Conservation (phyloP, 2,329 filamentous ascomycete species). For the Septoria linicola region DNA sequence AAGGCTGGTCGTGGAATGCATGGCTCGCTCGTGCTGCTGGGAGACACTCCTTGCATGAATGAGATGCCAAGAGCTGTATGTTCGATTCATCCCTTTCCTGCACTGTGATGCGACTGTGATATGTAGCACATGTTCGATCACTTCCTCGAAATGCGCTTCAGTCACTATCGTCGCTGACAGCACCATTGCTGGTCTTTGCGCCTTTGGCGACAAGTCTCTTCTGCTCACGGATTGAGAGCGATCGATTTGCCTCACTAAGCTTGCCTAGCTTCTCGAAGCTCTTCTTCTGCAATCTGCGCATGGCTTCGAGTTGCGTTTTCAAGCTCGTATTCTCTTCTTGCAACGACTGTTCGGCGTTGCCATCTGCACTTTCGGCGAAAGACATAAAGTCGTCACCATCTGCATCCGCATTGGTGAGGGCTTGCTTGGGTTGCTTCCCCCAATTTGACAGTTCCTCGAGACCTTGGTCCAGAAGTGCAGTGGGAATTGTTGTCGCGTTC, state of each 20-base stretch:
- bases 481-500: conserved; percentile 45
- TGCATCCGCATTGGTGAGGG: conserved; percentile 11
- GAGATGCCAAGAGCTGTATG: conserved; percentile 18
- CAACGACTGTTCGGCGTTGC: conserved; percentile 14
- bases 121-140: too few relatives aligned
- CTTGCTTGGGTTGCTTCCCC: conserved; percentile 31
- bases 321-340: conserved; percentile 34
- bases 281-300: conserved; percentile 48
- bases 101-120: neutral
- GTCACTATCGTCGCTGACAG: conserved; percentile 19
- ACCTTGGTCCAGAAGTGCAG: conserved; percentile 37
- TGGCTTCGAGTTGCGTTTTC: conserved; percentile 43
- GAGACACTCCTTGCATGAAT: conserved; percentile 19
- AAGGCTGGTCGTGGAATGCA: conserved; percentile 32
- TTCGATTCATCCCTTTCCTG: neutral
- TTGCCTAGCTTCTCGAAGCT: conserved; percentile 48
- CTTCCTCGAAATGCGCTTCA: conserved; percentile 10
- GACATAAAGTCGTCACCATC: conserved; percentile 42
- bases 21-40: conserved; percentile 15
- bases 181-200: conserved; percentile 13
- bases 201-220: conserved; percentile 12
- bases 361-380: conserved; percentile 29
- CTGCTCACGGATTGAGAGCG: conserved; percentile 37
- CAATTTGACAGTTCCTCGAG: conserved; percentile 39
- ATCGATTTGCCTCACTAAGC: conserved; percentile 44